phyloP scores from a whole-genome alignment of 2,329 filamentous ascomycete species.

The Pseudogymnoascus sp. region DNA sequence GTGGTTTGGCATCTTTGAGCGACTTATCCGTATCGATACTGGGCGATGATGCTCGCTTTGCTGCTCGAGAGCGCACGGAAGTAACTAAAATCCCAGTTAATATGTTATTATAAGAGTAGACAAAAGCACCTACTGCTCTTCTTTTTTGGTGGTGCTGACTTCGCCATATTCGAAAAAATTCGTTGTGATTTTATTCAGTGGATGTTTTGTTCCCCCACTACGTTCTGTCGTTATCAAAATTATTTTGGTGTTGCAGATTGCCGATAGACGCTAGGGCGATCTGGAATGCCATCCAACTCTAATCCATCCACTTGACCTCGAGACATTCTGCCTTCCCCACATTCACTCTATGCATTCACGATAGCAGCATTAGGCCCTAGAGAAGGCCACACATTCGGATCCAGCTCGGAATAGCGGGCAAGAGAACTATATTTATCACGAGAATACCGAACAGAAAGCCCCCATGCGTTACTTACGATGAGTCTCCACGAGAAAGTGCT shows the following conservation, averaged over 20 bases:
- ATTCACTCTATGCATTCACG: not conserved
- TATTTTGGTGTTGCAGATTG: slow-evolving; percentile 10
- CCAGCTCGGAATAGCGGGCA: not conserved
- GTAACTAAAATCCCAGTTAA: slow-evolving; percentile 24
- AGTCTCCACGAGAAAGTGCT: slow-evolving; percentile 18
- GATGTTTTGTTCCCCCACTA: slow-evolving; percentile 4
- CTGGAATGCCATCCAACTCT: slow-evolving; percentile 7
- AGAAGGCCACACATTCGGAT: not conserved
- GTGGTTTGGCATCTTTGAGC: slow-evolving; percentile 51
- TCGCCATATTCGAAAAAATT: slow-evolving; percentile 23
- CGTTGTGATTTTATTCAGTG: slow-evolving; percentile 8
- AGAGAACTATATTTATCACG: slow-evolving; percentile 1
- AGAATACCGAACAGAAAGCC: not conserved
- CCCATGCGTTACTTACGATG: slow-evolving; percentile 27
- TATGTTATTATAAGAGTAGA: not conserved
- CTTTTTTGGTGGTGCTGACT: slow-evolving; percentile 28
- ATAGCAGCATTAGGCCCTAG: not conserved
- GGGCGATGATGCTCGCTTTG: slow-evolving; percentile 64
- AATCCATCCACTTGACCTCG: slow-evolving; percentile 2
- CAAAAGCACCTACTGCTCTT: slow-evolving; percentile 22
- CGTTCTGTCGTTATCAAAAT: slow-evolving; percentile 7
- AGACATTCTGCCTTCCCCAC: not conserved
- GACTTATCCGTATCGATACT: slow-evolving; percentile 67
- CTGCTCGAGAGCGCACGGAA: slow-evolving; percentile 68
- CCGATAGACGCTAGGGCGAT: slow-evolving; percentile 2